These are phyloP conservation scores for Lizanozyma gosingica DNA, from an alignment of 1,139 yeast species.

Conservation along the genomic window DNA sequence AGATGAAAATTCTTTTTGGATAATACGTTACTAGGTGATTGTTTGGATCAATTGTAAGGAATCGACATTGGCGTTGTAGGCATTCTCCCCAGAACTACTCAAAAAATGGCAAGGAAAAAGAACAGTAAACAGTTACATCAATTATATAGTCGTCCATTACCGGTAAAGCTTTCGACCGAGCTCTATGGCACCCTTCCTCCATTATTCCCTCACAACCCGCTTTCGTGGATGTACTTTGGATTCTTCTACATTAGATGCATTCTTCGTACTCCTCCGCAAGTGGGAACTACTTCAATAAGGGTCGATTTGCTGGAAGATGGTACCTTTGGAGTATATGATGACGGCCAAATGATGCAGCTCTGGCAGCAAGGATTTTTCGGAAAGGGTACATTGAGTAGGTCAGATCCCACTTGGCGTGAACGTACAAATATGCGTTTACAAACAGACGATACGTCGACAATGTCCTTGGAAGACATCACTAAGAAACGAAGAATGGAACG, in stretches of 20 bases:
- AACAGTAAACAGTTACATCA: conserved; percentile 20
- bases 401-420: conserved; percentile 84
- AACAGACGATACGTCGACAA: conserved; percentile 17
- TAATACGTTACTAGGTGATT: no score
- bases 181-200: conserved; percentile 18
- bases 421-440: conserved; percentile 44
- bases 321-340: conserved; percentile 37
- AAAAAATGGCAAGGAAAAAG: conserved; percentile 12
- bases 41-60: no score
- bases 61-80: no score
- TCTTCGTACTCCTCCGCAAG: neutral
- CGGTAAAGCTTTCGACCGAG: conserved; percentile 33
- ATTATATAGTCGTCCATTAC: conserved; percentile 36
- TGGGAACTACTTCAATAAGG: neutral
- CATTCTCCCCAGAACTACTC: neutral
- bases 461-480: conserved; percentile 62
- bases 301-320: conserved; percentile 13
- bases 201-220: conserved; percentile 21
- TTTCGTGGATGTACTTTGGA: conserved; percentile 17
- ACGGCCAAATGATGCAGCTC: conserved; percentile 42
- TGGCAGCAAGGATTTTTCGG: conserved; percentile 94
- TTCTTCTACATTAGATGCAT: conserved; percentile 9
- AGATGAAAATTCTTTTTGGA: no score
- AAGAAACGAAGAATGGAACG: conserved; percentile 65
- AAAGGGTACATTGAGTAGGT: conserved; percentile 79